These are phyloP conservation scores for Russula foetens DNA, from an alignment of 768 basidiomycete genomes.

Conservation along the genomic window DNA sequence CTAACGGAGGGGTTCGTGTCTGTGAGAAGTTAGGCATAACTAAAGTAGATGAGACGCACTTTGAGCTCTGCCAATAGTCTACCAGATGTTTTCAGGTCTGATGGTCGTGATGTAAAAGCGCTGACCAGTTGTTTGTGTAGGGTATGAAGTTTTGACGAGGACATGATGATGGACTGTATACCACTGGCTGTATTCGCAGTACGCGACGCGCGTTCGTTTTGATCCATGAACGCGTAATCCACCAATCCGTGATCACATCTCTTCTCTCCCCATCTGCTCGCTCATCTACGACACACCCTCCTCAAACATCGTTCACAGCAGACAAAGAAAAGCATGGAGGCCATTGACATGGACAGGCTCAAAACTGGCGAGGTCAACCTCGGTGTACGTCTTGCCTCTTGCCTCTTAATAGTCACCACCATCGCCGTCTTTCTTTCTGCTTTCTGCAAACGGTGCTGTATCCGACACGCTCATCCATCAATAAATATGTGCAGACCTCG, in stretches of 20 bases:
- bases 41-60: slow-evolving; percentile 33
- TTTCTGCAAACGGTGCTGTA: neutral
- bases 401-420: too few species aligned
- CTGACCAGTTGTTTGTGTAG: slow-evolving; percentile 61
- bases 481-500: slow-evolving; percentile 62
- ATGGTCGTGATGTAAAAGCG: slow-evolving; percentile 56
- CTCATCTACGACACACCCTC: slow-evolving; percentile 21
- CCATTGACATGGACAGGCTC: slow-evolving; percentile 77
- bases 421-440: neutral
- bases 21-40: neutral
- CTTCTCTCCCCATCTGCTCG: slow-evolving; percentile 1
- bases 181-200: neutral
- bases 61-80: slow-evolving; percentile 64
- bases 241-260: slow-evolving; percentile 2
- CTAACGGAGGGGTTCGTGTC: slow-evolving; percentile 30
- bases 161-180: slow-evolving; percentile 33
- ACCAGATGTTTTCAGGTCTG: slow-evolving; percentile 61
- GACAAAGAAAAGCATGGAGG: slow-evolving; percentile 45
- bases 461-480: neutral
- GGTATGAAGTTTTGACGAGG: slow-evolving; percentile 43
- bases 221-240: slow-evolving; percentile 36
- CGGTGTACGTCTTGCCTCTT: slow-evolving; percentile 61
- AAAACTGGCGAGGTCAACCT: slow-evolving; percentile 96
- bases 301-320: slow-evolving; percentile 24
- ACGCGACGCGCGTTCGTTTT: slow-evolving; percentile 20